Base-by-base conservation (phyloP, 352 stramenopile genomes). In the Phytophthora sansomeana region DNA sequence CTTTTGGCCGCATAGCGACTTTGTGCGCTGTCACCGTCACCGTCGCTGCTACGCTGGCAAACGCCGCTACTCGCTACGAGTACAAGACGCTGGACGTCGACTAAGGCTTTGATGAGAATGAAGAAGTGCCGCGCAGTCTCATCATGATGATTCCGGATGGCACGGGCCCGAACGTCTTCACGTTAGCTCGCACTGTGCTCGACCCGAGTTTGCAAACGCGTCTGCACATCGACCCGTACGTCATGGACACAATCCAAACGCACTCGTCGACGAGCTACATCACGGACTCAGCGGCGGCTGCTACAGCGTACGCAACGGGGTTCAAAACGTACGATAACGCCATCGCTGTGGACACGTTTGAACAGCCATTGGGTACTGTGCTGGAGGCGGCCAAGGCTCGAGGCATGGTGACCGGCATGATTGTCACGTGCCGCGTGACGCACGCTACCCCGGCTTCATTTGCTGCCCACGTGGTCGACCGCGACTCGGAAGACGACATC, bases 101-200 rank as follows among this genome's bases (percentile, higher is more conserved):
- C 68, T 91, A 87, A 62, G 74, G 50, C 41, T 75, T 82, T 21
- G 82, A 89, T 42, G 80, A 89, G 60, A 68, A 77, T 19, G 43
- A 77, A 47, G 67, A 77, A 17, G 30, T 59, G 1, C 66, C 80
- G 1, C 82, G 82, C 50, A 86, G 70, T 56, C 44, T 91, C 43
- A 89, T 89, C 57, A 91, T 89, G 78, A 91, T 89, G 82, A 89
- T 91, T 61, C 82, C 80, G 1, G 82, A 89, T 44, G 80, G 82
- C 48, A 91, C 80, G 14, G 78, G 78, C 2, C 81, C 81, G 43
- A 87, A 91, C 69, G 72, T 91, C 36, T 91, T 87, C 58, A 75
- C 79, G 0, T 53, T 91, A 29, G 79, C 79, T 32, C 77, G 81
- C 41, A 86, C 79, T 1, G 75, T 91, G 53, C 62, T 82, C 4